These are phyloP conservation scores for Aspergillus saccharolyticus DNA, from an alignment of 495 filamentous ascomycete genomes.

Conservation along the genomic window DNA sequence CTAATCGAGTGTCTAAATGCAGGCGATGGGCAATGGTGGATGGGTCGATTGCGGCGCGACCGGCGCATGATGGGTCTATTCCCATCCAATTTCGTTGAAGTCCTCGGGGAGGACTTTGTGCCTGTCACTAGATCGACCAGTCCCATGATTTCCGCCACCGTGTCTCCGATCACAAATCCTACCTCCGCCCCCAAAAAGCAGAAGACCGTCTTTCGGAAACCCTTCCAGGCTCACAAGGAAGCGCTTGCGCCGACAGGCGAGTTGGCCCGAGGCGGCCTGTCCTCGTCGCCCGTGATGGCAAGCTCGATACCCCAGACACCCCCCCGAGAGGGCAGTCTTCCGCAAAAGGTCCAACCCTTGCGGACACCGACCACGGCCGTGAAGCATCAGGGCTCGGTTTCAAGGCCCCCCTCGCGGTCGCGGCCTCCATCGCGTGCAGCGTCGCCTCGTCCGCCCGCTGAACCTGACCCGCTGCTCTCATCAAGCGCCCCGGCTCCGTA, in stretches of 20 bases:
- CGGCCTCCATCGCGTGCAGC: slow-evolving; percentile 26
- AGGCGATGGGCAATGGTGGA: slow-evolving; percentile 98
- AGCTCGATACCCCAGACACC: slow-evolving; percentile 46
- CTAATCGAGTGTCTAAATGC: slow-evolving; percentile 97
- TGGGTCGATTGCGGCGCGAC: slow-evolving; percentile 81
- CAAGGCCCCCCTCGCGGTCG: slow-evolving; percentile 29
- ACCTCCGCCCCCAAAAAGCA: slow-evolving; percentile 47
- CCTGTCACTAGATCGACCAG: slow-evolving; percentile 74
- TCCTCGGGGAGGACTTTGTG: slow-evolving; percentile 77
- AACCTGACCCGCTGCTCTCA: slow-evolving; percentile 2
- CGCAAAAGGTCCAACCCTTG: slow-evolving; percentile 32
- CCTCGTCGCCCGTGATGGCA: slow-evolving; percentile 26
- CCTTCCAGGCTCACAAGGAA: slow-evolving; percentile 52
- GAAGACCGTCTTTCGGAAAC: slow-evolving; percentile 47
- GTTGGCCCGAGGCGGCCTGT: slow-evolving; percentile 25
- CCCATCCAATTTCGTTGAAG: slow-evolving; percentile 93
- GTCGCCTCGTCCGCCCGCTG: slow-evolving; percentile 21
- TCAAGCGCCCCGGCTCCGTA: background rate
- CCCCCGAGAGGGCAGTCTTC: slow-evolving; percentile 35
- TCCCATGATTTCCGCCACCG: slow-evolving; percentile 48
- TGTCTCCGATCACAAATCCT: slow-evolving; percentile 41
- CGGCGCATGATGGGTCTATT: slow-evolving; percentile 84
- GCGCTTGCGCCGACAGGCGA: slow-evolving; percentile 43
- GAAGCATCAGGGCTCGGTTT: slow-evolving; percentile 33
- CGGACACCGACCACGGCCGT: slow-evolving; percentile 37